phyloP scores from a whole-genome alignment of 495 filamentous ascomycete genomes.

The Hypoxylon lienhwacheense region DNA sequence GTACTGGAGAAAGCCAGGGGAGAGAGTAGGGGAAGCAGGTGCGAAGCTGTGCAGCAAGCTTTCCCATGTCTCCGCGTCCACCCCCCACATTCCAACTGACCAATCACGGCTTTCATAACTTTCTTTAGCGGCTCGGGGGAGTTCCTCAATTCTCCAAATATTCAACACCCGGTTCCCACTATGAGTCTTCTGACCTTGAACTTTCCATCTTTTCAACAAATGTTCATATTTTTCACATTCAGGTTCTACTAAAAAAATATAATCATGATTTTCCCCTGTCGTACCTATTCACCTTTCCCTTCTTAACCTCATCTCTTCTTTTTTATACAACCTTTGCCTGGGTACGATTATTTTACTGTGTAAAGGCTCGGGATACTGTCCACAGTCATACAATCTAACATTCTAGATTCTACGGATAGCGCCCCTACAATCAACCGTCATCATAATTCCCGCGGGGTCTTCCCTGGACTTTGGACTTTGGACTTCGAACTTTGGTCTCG shows the following conservation, averaged over 20 bases:
- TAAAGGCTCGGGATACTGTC: constrained; percentile 9
- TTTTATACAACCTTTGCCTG: neutral
- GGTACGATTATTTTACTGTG: constrained; percentile 10
- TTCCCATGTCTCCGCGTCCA: constrained; percentile 35
- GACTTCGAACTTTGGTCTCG: constrained; percentile 27
- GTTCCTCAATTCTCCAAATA: constrained; percentile 22
- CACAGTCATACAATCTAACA: constrained; percentile 29
- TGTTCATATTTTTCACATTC: constrained; percentile 1
- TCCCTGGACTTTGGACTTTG: constrained; percentile 5
- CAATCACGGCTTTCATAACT: constrained; percentile 32
- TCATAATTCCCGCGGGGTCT: constrained; percentile 32
- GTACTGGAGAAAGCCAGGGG: neutral
- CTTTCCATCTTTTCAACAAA: constrained; percentile 20
- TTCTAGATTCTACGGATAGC: constrained; percentile 12
- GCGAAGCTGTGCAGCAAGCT: constrained; percentile 28
- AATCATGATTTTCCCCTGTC: constrained; percentile 10
- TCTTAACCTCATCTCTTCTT: constrained; percentile 2
- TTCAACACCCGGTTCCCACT: constrained; percentile 14
- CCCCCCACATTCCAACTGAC: constrained; percentile 31
- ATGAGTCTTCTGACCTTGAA: constrained; percentile 15
- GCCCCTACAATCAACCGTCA: constrained; percentile 33
- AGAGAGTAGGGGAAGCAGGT: constrained; percentile 10
- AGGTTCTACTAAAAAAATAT: too few relatives aligned
- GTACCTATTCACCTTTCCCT: constrained; percentile 1
- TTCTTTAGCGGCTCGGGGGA: constrained; percentile 8